Percentiles rank a stretch among this genome's conserved stretches.
phyloP scores from a whole-genome alignment of 495 filamentous ascomycete species.

The Aspergillus saccharolyticus region DNA sequence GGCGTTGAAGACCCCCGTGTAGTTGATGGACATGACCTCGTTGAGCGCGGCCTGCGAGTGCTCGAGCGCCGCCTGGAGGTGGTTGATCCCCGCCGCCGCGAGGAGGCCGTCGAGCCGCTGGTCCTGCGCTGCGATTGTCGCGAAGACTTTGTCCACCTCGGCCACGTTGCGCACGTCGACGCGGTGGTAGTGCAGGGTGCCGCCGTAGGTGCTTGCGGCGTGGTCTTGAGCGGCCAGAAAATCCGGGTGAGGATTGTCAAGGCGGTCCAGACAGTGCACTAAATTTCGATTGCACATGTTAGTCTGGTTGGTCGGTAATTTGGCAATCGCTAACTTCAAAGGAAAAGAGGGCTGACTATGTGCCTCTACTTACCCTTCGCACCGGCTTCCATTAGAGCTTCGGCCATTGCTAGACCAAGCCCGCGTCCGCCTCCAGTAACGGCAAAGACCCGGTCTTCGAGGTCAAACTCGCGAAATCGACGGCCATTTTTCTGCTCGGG shows the following conservation, averaged over 20 bases:
- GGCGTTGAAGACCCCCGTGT: slow-evolving; percentile 72
- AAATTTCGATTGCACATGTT: background rate
- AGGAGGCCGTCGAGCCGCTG: slow-evolving; percentile 68
- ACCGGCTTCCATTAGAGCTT: slow-evolving; percentile 66
- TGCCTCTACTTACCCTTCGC: slow-evolving; percentile 48
- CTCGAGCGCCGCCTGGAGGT: slow-evolving; percentile 64
- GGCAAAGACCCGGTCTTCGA: slow-evolving; percentile 52
- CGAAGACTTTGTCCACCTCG: slow-evolving; percentile 49
- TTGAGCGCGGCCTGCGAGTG: slow-evolving; percentile 60
- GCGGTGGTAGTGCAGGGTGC: slow-evolving; percentile 54
- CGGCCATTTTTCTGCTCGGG: slow-evolving; percentile 18
- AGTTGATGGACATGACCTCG: slow-evolving; percentile 67
- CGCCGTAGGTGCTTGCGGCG: slow-evolving; percentile 44
- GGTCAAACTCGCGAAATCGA: slow-evolving; percentile 48
- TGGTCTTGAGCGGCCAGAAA: slow-evolving; percentile 47
- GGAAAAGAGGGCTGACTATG: slow-evolving; percentile 32
- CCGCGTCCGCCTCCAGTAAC: slow-evolving; percentile 61
- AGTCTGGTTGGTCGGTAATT: too few species aligned
- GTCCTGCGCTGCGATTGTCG: slow-evolving; percentile 48
- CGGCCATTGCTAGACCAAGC: slow-evolving; percentile 60
- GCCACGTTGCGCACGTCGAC: slow-evolving; percentile 60
- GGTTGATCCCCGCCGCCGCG: slow-evolving; percentile 76
- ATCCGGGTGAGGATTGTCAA: slow-evolving; percentile 44
- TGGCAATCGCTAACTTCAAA: too few species aligned
- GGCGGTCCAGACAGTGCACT: slow-evolving; percentile 64